Conservation (phyloP, 768 basidiomycete genomes). For the Suillus ampliporus region DNA sequence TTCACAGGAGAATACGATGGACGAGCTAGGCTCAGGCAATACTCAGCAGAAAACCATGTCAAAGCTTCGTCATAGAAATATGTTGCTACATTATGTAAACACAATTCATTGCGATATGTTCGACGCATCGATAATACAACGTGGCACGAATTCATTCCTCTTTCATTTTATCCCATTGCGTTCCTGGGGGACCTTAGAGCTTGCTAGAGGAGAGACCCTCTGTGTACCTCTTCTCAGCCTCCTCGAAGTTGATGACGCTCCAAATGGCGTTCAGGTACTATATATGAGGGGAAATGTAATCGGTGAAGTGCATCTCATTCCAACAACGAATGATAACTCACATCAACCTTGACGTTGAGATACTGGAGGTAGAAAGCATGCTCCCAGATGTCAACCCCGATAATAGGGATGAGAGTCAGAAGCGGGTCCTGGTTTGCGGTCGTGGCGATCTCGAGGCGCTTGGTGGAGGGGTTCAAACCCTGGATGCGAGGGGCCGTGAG, state of each 20-base stretch:
- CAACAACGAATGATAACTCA: constrained; percentile 47
- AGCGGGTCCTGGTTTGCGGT: constrained; percentile 98
- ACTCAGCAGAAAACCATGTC: too few relatives aligned
- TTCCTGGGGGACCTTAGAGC: constrained; percentile 35
- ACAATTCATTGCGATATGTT: constrained; percentile 1
- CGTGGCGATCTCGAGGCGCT: constrained; percentile 84
- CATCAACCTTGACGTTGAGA: constrained; percentile 92
- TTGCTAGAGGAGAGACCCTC: constrained; percentile 47
- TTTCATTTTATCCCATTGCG: not conserved
- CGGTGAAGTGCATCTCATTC: constrained; percentile 8
- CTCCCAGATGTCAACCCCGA: constrained; percentile 96
- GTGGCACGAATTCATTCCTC: constrained; percentile 1
- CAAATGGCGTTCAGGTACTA: constrained; percentile 82
- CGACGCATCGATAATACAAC: not conserved
- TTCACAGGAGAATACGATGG: too few relatives aligned
- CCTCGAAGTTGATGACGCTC: constrained; percentile 73
- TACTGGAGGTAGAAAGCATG: constrained; percentile 98
- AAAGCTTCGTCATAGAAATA: too few relatives aligned
- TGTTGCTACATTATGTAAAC: too few relatives aligned
- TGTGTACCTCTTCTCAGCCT: constrained; percentile 70
- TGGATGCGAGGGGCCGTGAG: constrained; percentile 30
- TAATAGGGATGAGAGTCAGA: constrained; percentile 74
- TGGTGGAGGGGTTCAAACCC: constrained; percentile 72
- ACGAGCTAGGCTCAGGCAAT: too few relatives aligned
- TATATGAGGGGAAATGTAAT: not conserved